A percentile compares a stretch with the other conserved stretches of the same genome.
These are phyloP conservation scores for Candida tammaniensis DNA, from an alignment of 805 yeast genomes.

Conservation along the genomic window DNA sequence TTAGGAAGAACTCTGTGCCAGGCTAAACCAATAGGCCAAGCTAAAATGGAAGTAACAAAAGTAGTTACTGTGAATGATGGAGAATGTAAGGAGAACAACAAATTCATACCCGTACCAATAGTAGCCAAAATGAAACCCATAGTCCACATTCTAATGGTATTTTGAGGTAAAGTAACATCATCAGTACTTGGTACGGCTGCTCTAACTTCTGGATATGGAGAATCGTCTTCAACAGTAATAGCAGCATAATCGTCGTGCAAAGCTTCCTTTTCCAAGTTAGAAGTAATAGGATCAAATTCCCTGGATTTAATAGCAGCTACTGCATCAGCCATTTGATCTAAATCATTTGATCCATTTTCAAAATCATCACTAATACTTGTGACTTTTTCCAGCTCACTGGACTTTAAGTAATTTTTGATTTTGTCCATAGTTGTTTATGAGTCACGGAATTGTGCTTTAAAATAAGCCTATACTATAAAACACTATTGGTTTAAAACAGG, in stretches of 20 bases:
- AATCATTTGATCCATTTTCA: conserved; percentile 5
- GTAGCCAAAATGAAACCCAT: conserved; percentile 49
- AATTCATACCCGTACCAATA: conserved; percentile 57
- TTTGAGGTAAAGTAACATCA: conserved; percentile 47
- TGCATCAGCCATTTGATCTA: conserved; percentile 1
- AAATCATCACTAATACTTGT: background rate
- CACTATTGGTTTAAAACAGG: background rate
- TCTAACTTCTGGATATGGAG: conserved; percentile 67
- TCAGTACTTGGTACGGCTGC: conserved; percentile 55
- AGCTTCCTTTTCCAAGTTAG: conserved; percentile 21
- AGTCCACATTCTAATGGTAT: conserved; percentile 56
- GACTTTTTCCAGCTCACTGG: background rate
- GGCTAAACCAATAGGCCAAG: conserved; percentile 57
- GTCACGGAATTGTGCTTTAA: no score
- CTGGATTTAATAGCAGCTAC: conserved; percentile 21
- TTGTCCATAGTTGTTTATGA: no score
- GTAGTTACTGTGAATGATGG: conserved; percentile 53
- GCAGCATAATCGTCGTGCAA: conserved; percentile 38
- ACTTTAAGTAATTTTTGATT: conserved; percentile 5
- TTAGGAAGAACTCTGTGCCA: conserved; percentile 43
- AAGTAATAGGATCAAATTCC: conserved; percentile 32
- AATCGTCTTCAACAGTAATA: conserved; percentile 34
- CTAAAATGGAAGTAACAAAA: conserved; percentile 55
- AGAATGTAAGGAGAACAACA: conserved; percentile 55
- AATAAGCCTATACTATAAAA: no score